Evolutionary conservation across 371 early-diverging fungal species (phyloP), one percentile per base, ranked within the genome.

Genomic region (Circinella minor): DNA sequence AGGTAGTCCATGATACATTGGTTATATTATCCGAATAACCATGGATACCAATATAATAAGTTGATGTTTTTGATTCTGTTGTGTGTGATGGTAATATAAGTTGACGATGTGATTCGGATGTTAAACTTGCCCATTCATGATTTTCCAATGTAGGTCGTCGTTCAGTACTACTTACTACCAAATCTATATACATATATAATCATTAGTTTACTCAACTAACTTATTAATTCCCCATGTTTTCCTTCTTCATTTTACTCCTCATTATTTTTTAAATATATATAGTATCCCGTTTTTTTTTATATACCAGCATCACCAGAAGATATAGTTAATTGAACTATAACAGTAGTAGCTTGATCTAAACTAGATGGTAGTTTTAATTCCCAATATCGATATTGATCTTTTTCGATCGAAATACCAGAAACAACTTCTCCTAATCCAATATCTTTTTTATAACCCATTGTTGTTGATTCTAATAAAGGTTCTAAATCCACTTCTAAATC

Each of bases 401-500:
- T 38, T 3, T 49, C 46, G 13, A 82, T 55, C 3, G 5, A 46
- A 7, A 67, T 63, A n/a, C 49, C 54, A 3, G 55, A 18, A 8
- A 65, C 65, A 51, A 37, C 36, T 37, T 68, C 65, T 13, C 61
- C 55, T 20, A 66, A 36, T 11, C 17, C 20, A n/a, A 46, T 43
- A 46, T 1, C 43, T 14, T n/a, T 36, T 37, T 68, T 68, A 34
- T 43, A 74, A 63, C 8, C 59, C 27, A 49, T n/a, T 0, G 54
- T 57, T 57, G 36, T 63, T 37, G 54, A 61, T 34, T 67, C 83
- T 36, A 86, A 67, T 4, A 43, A 43, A 43, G 90, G 86, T 51
- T 87, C 88, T 61, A 95, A 87, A 68, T 95, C 95, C 10, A 95
- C 91, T 46, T 92, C 91, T 15, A 96, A 77, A 76, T 96, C 96